Evolutionary conservation across 768 basidiomycete species (phyloP).

Genomic region (Mycena galopus): DNA sequence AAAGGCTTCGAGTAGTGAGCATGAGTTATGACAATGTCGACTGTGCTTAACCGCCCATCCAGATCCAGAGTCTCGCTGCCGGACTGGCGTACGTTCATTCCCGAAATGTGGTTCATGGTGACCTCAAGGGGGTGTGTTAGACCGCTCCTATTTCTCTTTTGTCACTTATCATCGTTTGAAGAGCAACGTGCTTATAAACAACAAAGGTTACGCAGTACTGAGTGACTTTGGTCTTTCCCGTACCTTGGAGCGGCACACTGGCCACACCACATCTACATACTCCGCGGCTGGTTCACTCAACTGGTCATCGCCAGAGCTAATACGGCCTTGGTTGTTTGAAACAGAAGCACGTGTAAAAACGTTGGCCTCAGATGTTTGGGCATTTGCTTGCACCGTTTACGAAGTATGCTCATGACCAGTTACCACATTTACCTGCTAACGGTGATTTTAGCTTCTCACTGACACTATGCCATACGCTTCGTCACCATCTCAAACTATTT

Average conservation of each 20-base stretch:
- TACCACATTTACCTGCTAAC: constrained; percentile 5
- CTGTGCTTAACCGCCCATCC: constrained; percentile 5
- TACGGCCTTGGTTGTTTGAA: background rate
- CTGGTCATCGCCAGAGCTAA: constrained; percentile 12
- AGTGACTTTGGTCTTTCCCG: constrained; percentile 14
- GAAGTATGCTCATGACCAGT: constrained; percentile 3
- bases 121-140: constrained; percentile 14
- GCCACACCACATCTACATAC: constrained; percentile 9
- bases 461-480: constrained; percentile 3
- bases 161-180: constrained; percentile 7
- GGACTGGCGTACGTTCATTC: constrained; percentile 12
- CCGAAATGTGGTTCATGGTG: constrained; percentile 13
- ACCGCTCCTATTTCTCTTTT: constrained; percentile 4
- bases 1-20: constrained; percentile 12
- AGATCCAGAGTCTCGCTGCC: constrained; percentile 9
- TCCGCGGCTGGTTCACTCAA: constrained; percentile 9
- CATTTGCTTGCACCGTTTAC: constrained; percentile 12
- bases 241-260: constrained; percentile 7
- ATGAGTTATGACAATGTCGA: constrained; percentile 6
- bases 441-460: constrained; percentile 19
- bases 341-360: background rate
- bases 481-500: background rate
- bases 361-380: constrained; percentile 10
- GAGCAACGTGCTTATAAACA: constrained; percentile 14
- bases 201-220: constrained; percentile 4